Evolutionary conservation across 2,329 filamentous ascomycete species (phyloP).

Genomic region (Scleromitrula shiraiana): DNA sequence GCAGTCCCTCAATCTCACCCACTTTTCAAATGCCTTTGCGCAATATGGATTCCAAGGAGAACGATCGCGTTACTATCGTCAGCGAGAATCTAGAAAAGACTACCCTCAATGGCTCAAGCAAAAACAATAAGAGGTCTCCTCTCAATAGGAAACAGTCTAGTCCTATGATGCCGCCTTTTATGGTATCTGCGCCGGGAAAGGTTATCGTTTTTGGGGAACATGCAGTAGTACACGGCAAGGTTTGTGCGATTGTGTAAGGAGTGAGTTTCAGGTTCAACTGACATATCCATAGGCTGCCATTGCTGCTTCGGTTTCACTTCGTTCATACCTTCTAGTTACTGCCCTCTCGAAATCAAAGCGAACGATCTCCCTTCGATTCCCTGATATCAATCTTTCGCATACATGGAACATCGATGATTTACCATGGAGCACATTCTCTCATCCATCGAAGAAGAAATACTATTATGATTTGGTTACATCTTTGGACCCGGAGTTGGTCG

Average conservation of each 20-base stretch:
- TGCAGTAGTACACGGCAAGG: conserved; percentile 95
- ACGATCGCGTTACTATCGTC: conserved; percentile 4
- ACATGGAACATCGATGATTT: conserved; percentile 91
- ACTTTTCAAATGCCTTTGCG: conserved; percentile 4
- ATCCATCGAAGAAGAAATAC: conserved; percentile 80
- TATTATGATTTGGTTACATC: conserved; percentile 86
- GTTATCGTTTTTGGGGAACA: conserved; percentile 98
- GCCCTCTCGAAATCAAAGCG: conserved; percentile 86
- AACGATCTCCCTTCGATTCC: conserved; percentile 80
- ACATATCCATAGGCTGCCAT: conserved; percentile 64
- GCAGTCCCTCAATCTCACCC: conserved; percentile 10
- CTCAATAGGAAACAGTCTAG: conserved; percentile 47
- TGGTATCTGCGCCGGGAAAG: conserved; percentile 96
- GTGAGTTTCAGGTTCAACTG: neutral
- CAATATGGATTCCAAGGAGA: neutral
- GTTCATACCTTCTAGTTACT: conserved; percentile 94
- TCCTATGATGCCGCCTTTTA: conserved; percentile 79
- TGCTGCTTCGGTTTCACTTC: conserved; percentile 86
- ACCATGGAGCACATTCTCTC: conserved; percentile 76
- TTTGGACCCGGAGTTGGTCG: conserved; percentile 75
- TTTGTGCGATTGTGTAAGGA: conserved; percentile 31
- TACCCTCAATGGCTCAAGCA: conserved; percentile 14
- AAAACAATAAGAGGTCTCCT: conserved; percentile 6
- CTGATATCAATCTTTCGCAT: conserved; percentile 82
- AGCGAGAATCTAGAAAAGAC: conserved; percentile 6